A percentile compares a stretch with the other conserved stretches of the same genome.
Evolutionary conservation across 306 rosid species (phyloP).

Genomic region (Quercus aquifolioides): DNA sequence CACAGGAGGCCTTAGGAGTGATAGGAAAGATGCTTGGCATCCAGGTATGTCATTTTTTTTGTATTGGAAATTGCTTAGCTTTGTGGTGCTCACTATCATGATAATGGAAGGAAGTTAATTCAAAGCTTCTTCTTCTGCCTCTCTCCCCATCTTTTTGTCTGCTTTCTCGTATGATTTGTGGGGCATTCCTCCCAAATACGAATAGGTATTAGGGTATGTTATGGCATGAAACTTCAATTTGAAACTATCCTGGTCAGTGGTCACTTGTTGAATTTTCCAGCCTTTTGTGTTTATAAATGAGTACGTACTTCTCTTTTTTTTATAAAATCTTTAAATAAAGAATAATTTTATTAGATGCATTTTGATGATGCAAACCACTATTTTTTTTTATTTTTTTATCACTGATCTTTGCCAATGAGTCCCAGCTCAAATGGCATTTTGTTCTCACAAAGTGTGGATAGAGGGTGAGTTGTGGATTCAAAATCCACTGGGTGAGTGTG

Average conservation of each 20-base stretch:
- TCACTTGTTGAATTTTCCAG: neutral
- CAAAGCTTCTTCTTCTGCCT: neutral
- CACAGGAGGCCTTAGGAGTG: constrained; percentile 88
- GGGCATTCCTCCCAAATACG: neutral
- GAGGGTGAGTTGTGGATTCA: too few species aligned
- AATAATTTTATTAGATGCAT: too few species aligned
- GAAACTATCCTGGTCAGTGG: neutral
- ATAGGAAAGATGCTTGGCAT: constrained; percentile 87
- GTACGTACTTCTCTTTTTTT: too few species aligned
- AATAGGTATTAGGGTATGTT: neutral
- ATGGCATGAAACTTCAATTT: neutral
- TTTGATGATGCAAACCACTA: too few species aligned
- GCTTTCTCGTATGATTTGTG: neutral
- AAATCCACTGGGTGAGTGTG: too few species aligned
- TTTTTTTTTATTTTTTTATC: too few species aligned
- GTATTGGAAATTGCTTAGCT: neutral
- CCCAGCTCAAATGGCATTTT: too few species aligned
- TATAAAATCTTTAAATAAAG: too few species aligned
- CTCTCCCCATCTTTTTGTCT: neutral
- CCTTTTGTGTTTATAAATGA: neutral
- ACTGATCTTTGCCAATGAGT: too few species aligned
- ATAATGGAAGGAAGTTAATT: neutral
- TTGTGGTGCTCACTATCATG: neutral
- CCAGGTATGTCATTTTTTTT: constrained; percentile 50
- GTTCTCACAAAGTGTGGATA: too few species aligned